These are phyloP conservation scores for Trypanosoma rangeli DNA, from an alignment of 208 protist species.

Conservation along the genomic window DNA sequence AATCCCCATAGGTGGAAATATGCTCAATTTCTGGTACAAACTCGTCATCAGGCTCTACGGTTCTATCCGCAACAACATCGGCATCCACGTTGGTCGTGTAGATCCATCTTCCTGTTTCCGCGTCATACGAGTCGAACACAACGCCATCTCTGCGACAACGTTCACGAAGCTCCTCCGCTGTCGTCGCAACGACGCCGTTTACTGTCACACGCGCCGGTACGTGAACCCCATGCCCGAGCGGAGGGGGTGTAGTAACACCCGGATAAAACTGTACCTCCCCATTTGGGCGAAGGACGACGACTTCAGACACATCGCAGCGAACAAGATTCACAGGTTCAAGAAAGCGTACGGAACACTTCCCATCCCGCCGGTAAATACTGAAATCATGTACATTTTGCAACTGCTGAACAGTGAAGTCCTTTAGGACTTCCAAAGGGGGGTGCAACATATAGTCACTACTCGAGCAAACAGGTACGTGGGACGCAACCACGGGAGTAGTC, in stretches of 20 bases:
- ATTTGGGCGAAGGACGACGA: conserved; percentile 46
- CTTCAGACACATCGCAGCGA: conserved; percentile 59
- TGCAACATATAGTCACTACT: conserved; percentile 54
- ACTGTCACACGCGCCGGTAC: conserved; percentile 68
- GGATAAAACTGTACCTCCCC: conserved; percentile 76
- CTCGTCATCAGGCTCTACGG: conserved; percentile 1
- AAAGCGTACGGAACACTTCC: conserved; percentile 63
- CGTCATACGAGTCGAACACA: conserved; percentile 48
- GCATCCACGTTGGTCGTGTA: conserved; percentile 35
- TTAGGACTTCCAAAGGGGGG: conserved; percentile 58
- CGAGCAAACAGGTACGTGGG: conserved; percentile 55
- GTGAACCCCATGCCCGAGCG: conserved; percentile 47
- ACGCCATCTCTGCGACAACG: conserved; percentile 30
- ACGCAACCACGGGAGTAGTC: conserved; percentile 11
- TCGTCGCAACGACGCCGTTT: conserved; percentile 44
- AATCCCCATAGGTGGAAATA: conserved; percentile 16
- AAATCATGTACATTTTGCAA: conserved; percentile 62
- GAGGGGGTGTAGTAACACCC: conserved; percentile 27
- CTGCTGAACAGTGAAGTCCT: conserved; percentile 38
- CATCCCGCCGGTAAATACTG: conserved; percentile 55
- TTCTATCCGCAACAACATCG: conserved; percentile 10
- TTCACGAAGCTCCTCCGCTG: conserved; percentile 34
- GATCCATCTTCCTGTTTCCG: conserved; percentile 30
- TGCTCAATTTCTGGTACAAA: conserved; percentile 22
- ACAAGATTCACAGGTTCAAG: conserved; percentile 83